A percentile compares a stretch with the other conserved stretches of the same genome.
Evolutionary conservation across 108 stramenopile genomes (phyloP).

Genomic region (Aurantiochytrium sp.): DNA sequence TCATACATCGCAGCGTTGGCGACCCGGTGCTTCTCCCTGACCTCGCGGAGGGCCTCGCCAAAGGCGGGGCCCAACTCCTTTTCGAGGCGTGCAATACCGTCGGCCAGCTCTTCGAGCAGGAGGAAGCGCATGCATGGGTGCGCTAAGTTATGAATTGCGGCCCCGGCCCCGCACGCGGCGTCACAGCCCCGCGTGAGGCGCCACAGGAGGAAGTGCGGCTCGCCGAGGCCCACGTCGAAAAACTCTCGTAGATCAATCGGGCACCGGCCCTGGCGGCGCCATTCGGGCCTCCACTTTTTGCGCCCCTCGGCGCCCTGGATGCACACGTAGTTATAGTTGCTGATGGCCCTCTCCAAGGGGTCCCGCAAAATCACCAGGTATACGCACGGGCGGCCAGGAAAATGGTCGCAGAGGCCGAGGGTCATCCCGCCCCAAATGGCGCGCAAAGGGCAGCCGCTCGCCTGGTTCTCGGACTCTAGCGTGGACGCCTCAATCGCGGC

Average conservation of each 20-base stretch:
- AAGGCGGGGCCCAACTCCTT: background rate
- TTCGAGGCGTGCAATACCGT: background rate
- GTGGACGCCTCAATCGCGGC: background rate
- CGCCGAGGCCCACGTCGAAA: conserved; percentile 9
- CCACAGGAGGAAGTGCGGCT: conserved; percentile 21
- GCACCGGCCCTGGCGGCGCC: background rate
- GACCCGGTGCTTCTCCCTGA: background rate
- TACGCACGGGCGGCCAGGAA: background rate
- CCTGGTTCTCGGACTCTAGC: background rate
- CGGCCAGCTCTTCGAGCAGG: background rate
- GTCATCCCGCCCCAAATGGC: background rate
- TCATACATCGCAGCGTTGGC: background rate
- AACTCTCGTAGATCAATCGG: background rate
- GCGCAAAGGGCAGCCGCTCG: background rate
- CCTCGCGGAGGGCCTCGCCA: background rate
- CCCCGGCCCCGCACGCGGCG: background rate
- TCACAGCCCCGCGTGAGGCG: conserved; percentile 29
- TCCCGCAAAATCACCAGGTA: background rate
- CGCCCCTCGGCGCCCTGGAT: background rate
- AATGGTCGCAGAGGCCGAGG: background rate
- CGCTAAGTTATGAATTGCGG: background rate
- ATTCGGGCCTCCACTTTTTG: background rate
- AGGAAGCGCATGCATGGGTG: conserved; percentile 21
- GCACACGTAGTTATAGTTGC: conserved; percentile 24
- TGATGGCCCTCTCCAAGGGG: background rate